phyloP scores from a whole-genome alignment of 306 rosid genomes.

The Trifolium dubium region DNA sequence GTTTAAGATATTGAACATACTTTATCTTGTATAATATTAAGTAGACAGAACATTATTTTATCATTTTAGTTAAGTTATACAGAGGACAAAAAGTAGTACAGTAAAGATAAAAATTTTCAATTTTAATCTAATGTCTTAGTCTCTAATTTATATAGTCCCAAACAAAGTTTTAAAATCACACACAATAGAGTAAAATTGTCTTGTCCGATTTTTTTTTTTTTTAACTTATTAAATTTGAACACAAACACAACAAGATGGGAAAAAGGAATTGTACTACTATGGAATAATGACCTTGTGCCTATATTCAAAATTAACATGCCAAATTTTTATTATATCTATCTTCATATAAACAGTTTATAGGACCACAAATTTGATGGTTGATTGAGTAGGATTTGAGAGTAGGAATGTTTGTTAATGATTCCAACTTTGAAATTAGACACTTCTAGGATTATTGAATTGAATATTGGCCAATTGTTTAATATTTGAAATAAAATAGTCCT shows the following conservation, averaged over 20 bases:
- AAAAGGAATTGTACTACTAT: slow-evolving; percentile 8
- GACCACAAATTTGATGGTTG: slow-evolving; percentile 1
- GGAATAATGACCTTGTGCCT: background rate
- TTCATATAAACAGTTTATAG: background rate
- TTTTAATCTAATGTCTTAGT: too few relatives aligned
- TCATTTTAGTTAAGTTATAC: too few relatives aligned
- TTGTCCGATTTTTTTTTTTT: too few relatives aligned
- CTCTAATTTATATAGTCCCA: too few relatives aligned
- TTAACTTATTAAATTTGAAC: too few relatives aligned
- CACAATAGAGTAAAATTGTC: too few relatives aligned
- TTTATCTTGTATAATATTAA: too few relatives aligned
- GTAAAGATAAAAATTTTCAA: too few relatives aligned
- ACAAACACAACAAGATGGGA: background rate
- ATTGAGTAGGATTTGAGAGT: slow-evolving; percentile 1
- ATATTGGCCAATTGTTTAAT: slow-evolving; percentile 5
- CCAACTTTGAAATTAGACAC: background rate
- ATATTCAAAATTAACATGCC: slow-evolving; percentile 10
- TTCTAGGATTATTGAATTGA: background rate
- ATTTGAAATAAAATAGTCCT: background rate
- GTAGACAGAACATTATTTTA: too few relatives aligned
- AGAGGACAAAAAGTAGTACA: too few relatives aligned
- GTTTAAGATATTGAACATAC: too few relatives aligned
- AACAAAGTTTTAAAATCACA: too few relatives aligned
- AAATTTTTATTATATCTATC: background rate
- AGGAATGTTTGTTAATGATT: slow-evolving; percentile 22